These are phyloP conservation scores for Clavariopsis aquatica DNA, from an alignment of 495 filamentous ascomycete species.

Conservation along the genomic window DNA sequence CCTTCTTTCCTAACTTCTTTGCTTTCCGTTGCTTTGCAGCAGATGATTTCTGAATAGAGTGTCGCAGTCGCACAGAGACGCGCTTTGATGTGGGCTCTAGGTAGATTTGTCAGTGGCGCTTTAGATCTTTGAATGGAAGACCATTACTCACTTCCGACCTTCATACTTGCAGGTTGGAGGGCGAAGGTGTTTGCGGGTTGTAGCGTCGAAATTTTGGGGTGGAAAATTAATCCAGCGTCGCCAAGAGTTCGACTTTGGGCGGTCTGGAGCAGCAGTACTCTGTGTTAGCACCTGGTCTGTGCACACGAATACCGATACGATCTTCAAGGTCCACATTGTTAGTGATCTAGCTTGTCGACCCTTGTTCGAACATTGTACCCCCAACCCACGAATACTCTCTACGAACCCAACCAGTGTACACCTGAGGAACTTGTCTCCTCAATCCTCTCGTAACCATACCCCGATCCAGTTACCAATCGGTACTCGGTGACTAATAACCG, in stretches of 20 bases:
- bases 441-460: too few species aligned
- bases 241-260: background rate
- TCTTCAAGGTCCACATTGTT: too few species aligned
- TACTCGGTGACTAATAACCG: too few species aligned
- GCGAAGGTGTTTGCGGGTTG: constrained; percentile 10
- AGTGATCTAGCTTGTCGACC: too few species aligned
- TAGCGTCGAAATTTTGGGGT: background rate
- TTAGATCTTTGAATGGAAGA: background rate
- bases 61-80: constrained; percentile 78
- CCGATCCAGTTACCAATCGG: too few species aligned
- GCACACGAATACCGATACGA: too few species aligned
- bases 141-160: constrained; percentile 38
- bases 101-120: background rate
- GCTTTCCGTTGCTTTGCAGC: constrained; percentile 87
- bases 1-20: constrained; percentile 83
- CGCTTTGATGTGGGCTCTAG: constrained; percentile 94
- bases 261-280: constrained; percentile 4
- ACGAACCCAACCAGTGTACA: background rate
- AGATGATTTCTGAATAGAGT: constrained; percentile 95
- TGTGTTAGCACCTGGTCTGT: too few species aligned
- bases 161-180: constrained; percentile 18
- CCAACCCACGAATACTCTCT: too few species aligned
- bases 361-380: too few species aligned
- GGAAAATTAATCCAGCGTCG: constrained; percentile 1
- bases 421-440: too few species aligned